These are phyloP conservation scores for Apiospora arundinis DNA, from an alignment of 2,329 filamentous ascomycete genomes.

Conservation along the genomic window DNA sequence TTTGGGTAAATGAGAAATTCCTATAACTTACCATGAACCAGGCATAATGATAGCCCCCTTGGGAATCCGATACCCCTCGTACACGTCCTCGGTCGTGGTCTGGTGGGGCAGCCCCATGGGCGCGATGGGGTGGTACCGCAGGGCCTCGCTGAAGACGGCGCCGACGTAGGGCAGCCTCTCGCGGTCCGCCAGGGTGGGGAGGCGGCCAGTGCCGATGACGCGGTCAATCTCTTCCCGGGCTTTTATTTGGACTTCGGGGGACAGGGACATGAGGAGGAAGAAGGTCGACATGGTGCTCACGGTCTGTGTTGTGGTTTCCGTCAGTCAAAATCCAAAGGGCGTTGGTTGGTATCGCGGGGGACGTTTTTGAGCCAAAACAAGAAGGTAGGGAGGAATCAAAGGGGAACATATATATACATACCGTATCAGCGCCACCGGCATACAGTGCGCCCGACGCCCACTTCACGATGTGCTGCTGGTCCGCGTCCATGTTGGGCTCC, in stretches of 20 bases:
- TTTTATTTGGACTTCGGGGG: constrained; percentile 51
- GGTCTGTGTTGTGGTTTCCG: constrained; percentile 38
- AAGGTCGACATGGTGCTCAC: constrained; percentile 48
- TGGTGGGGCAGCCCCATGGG: constrained; percentile 54
- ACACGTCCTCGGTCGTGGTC: constrained; percentile 49
- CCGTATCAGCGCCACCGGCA: constrained; percentile 34
- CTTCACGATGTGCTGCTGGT: constrained; percentile 29
- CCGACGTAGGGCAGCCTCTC: constrained; percentile 42
- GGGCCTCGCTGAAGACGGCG: constrained; percentile 46
- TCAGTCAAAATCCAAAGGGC: neutral
- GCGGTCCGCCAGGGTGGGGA: constrained; percentile 47
- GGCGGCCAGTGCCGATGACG: constrained; percentile 44
- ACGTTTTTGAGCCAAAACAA: no score
- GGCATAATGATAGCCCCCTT: constrained; percentile 50
- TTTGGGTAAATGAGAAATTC: no score
- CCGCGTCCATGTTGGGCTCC: constrained; percentile 19
- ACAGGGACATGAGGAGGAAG: constrained; percentile 54
- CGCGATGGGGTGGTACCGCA: constrained; percentile 49
- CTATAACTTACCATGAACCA: constrained; percentile 44
- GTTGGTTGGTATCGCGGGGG: no score
- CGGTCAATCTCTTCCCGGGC: constrained; percentile 48
- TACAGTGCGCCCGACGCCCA: constrained; percentile 32
- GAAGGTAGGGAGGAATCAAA: no score
- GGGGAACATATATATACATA: no score
- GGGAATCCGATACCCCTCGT: constrained; percentile 51